Evolutionary conservation across 176 grass and related monocot species (phyloP).

Genomic region (Leersia perrieri): DNA sequence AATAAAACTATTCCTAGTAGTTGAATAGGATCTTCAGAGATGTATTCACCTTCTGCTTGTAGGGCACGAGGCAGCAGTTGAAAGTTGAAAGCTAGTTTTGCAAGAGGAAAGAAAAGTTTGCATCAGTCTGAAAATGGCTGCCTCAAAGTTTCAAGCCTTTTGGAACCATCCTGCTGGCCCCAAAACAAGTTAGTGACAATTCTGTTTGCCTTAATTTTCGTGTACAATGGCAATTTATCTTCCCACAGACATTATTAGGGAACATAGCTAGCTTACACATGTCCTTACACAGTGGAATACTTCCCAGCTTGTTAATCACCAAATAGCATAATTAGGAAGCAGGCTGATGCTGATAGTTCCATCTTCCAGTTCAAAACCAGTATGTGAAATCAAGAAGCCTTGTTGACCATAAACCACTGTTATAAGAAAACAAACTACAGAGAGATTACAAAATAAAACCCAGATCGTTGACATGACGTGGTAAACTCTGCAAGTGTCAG

Average conservation of each 20-base stretch:
- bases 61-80: not conserved
- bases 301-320: not conserved
- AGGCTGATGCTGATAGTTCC: not conserved
- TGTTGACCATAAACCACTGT: not conserved
- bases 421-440: constrained; percentile 6
- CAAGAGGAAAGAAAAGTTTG: constrained; percentile 18
- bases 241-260: not conserved
- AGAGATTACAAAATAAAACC: not conserved
- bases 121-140: constrained; percentile 47
- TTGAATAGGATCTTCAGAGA: not conserved
- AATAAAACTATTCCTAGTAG: not conserved
- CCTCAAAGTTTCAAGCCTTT: constrained; percentile 80
- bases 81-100: not conserved
- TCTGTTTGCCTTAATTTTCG: not conserved
- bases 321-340: not conserved
- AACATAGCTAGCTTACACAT: not conserved
- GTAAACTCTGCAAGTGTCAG: not conserved
- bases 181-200: constrained; percentile 70
- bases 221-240: not conserved
- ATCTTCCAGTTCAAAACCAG: not conserved
- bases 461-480: not conserved
- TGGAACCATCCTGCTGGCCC: constrained; percentile 95
- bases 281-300: not conserved
- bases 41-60: not conserved
- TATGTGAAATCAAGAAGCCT: not conserved